Conservation (phyloP, 352 stramenopile genomes). For the Poterioochromonas sp. region DNA sequence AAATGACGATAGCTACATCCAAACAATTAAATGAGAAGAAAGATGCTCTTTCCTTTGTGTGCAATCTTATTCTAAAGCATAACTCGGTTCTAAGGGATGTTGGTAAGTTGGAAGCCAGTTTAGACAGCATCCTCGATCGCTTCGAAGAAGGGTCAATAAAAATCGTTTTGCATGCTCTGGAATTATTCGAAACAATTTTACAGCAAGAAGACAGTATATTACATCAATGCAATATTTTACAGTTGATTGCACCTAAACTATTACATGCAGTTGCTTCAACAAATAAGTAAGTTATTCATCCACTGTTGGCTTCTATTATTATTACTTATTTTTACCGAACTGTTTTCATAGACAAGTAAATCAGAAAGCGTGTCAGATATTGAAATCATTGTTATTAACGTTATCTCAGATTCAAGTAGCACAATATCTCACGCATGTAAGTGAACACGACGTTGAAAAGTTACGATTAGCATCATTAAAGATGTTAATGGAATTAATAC, state of each 20-base stretch:
- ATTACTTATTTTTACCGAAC: background rate
- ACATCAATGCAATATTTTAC: background rate
- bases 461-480: background rate
- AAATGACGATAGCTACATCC: background rate
- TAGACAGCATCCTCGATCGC: background rate
- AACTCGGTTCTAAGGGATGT: background rate
- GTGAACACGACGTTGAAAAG: background rate
- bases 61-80: background rate
- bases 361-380: background rate
- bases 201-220: background rate
- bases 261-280: background rate
- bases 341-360: background rate
- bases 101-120: background rate
- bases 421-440: background rate
- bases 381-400: background rate
- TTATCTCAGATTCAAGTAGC: background rate
- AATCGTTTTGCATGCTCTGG: background rate
- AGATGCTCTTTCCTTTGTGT: background rate
- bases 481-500: background rate
- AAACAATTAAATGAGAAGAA: background rate
- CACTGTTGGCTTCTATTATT: background rate
- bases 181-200: background rate
- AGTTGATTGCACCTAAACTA: background rate
- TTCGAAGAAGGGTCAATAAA: constrained; percentile 15
- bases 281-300: background rate